Base-by-base conservation (phyloP, 805 yeast genomes). In the Hanseniaspora meyeri region DNA sequence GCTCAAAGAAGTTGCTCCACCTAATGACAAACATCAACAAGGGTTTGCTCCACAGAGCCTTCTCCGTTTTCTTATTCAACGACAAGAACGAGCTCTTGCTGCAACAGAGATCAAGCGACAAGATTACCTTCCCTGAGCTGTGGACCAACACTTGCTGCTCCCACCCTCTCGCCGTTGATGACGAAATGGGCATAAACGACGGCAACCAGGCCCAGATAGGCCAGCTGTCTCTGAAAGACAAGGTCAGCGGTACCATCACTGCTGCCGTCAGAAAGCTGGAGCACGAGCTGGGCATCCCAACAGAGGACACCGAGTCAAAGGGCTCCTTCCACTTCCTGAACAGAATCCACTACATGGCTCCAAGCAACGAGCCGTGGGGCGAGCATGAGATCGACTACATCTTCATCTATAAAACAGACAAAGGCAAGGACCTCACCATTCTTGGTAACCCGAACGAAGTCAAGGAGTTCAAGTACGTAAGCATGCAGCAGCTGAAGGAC, bases 81-180 rank as follows among this genome's bases (percentile, higher is more conserved):
- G 79, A 78, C 24, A 79, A 86, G 47, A 81, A 82, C 58, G 77
- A 85, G 70, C 76, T 93, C 60, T 75, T 93, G 58, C 75, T 93
- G 62, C 99, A 93, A 72, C 97, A 91, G 72, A 81, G 99, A 63
- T 97, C 99, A 0, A 81, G 82, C 51, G 97, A 93, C 68, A 93
- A 93, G 70, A 93, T 93, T 72, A 93, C 99, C 1, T 93, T 93
- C 70, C 95, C 97, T 0, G 81, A 81, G 58, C 82, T 90, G 84
- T 93, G 99, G 99, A 93, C 99, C 29, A 93, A 93, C 69, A 93
- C 99, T 1, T 93, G 99, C 72, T 93, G 99, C 70, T 90, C 97
- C 1, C 99, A 93, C 68, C 99, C 99, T 10, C 75, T 93, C 54
- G 88, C 96, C 55, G 80, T 88, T 38, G 77, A 82, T 40, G 73